phyloP scores from a whole-genome alignment of 768 basidiomycete genomes.

The Arthromyces matolae region DNA sequence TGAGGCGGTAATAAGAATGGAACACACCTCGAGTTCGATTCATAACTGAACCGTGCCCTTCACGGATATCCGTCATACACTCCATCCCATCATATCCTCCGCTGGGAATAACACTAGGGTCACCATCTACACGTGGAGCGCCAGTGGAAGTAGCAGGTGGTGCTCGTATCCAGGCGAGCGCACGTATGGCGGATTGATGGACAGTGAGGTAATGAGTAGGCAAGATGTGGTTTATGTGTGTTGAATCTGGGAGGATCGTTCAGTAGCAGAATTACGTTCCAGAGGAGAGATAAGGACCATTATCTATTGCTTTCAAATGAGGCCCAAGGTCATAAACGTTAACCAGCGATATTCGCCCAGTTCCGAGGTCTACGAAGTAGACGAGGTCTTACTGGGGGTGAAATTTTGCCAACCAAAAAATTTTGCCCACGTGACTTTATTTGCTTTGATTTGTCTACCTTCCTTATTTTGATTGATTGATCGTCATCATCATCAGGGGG shows the following conservation, averaged over 20 bases:
- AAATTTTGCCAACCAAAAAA: too few species aligned
- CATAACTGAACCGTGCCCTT: constrained; percentile 61
- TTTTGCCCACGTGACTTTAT: too few species aligned
- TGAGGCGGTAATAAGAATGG: background rate
- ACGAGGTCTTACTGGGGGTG: too few species aligned
- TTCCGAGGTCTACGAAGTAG: too few species aligned
- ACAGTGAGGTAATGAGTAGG: constrained; percentile 71
- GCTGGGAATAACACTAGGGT: constrained; percentile 73
- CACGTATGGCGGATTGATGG: constrained; percentile 79
- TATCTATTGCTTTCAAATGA: constrained; percentile 31
- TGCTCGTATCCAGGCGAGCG: constrained; percentile 68
- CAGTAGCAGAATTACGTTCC: background rate
- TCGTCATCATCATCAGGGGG: too few species aligned
- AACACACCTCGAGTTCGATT: constrained; percentile 71
- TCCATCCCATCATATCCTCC: constrained; percentile 81
- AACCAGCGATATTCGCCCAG: too few species aligned
- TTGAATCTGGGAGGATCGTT: constrained; percentile 16
- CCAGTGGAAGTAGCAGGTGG: constrained; percentile 55
- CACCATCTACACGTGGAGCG: constrained; percentile 38
- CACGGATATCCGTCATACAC: constrained; percentile 73
- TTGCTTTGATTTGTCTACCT: too few species aligned
- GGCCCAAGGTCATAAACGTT: constrained; percentile 54
- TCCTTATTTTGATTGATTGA: too few species aligned
- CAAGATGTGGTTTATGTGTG: constrained; percentile 39
- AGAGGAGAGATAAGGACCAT: constrained; percentile 25